Evolutionary conservation across 2,329 filamentous ascomycete genomes (phyloP).

Genomic region (Trichoderma afroharzianum): DNA sequence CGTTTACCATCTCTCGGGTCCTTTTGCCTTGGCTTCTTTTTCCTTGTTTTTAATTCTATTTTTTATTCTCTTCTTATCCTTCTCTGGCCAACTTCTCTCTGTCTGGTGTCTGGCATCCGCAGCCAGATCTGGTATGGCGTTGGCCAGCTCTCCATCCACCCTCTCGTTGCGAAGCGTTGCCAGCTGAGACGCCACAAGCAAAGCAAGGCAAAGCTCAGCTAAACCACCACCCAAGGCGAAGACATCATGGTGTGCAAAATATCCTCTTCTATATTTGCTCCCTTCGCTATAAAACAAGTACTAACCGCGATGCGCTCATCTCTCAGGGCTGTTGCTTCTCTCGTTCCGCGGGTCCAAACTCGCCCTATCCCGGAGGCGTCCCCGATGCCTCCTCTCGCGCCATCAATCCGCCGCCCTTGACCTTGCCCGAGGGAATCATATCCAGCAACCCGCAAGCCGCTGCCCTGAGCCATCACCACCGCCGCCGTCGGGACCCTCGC

Average conservation of each 20-base stretch:
- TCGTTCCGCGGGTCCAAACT: slow-evolving; percentile 48
- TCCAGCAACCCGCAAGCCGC: slow-evolving; percentile 18
- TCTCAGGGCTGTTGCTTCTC: slow-evolving; percentile 62
- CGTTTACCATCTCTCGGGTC: neutral
- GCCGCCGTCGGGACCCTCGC: slow-evolving; percentile 35
- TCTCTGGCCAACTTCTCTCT: neutral
- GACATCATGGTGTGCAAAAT: slow-evolving; percentile 1
- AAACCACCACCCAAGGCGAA: neutral
- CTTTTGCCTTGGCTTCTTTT: neutral
- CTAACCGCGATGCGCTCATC: slow-evolving; percentile 20
- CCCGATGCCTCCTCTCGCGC: slow-evolving; percentile 50
- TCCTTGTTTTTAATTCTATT: neutral
- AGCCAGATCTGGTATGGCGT: slow-evolving; percentile 22
- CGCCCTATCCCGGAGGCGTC: slow-evolving; percentile 49
- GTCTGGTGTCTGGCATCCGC: neutral
- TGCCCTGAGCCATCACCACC: slow-evolving; percentile 24
- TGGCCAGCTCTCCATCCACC: slow-evolving; percentile 8
- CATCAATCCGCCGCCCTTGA: slow-evolving; percentile 44
- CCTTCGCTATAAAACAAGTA: neutral
- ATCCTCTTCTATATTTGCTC: neutral
- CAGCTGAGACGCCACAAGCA: slow-evolving; percentile 1
- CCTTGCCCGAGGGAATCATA: slow-evolving; percentile 30
- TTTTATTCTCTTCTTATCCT: neutral
- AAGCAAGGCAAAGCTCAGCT: neutral
- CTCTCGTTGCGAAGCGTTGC: slow-evolving; percentile 1